These are phyloP conservation scores for Chara braunii DNA, from an alignment of 139 green algal genomes.

Conservation along the genomic window DNA sequence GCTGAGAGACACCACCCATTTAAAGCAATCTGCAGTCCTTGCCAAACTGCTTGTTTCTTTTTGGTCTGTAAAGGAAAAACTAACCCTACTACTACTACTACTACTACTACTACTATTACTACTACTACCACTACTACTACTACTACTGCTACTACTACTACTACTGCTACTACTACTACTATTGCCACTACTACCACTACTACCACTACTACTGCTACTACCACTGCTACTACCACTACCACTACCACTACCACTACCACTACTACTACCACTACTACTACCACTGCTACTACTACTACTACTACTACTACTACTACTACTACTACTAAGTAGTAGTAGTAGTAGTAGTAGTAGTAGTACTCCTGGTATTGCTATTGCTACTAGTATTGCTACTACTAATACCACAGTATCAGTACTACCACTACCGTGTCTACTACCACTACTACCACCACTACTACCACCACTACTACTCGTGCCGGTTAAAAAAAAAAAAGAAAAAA, in stretches of 20 bases:
- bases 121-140: constrained; percentile 4
- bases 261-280: constrained; percentile 4
- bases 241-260: constrained; percentile 1
- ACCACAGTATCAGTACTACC: too few species aligned
- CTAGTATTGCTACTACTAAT: too few species aligned
- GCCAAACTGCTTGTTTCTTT: too few species aligned
- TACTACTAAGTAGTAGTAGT: constrained; percentile 3
- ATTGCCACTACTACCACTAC: background rate
- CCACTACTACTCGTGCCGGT: too few species aligned
- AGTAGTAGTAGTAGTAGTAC: too few species aligned
- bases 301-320: constrained; percentile 5
- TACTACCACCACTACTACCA: too few species aligned
- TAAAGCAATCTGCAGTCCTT: too few species aligned
- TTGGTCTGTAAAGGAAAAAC: background rate
- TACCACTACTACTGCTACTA: constrained; percentile 2
- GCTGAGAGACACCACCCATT: too few species aligned
- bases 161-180: constrained; percentile 4
- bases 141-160: constrained; percentile 5
- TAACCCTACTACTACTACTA: constrained; percentile 1
- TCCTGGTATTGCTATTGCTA: too few species aligned
- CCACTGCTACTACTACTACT: constrained; percentile 2
- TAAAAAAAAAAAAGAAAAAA: too few species aligned
- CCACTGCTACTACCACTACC: background rate
- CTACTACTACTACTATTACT: background rate
- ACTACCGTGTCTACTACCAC: too few species aligned